Evolutionary conservation across 495 filamentous ascomycete genomes (phyloP).

Genomic region (Daldinia childiae): DNA sequence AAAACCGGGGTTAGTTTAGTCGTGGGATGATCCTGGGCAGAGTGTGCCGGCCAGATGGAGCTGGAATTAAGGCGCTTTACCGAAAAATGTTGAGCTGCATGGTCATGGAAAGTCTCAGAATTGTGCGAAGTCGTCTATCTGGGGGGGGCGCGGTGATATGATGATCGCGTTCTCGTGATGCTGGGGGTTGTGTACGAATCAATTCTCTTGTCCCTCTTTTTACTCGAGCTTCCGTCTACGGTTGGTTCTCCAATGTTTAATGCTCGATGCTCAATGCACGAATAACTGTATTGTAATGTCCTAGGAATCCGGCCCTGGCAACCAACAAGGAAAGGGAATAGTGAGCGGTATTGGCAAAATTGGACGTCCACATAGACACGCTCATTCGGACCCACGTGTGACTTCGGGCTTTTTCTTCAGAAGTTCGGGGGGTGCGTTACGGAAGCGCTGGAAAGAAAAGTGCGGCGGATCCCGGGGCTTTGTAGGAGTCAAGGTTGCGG

Average conservation of each 20-base stretch:
- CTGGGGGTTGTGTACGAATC: slow-evolving; percentile 22
- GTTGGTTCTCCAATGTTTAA: slow-evolving; percentile 16
- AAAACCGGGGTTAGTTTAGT: slow-evolving; percentile 38
- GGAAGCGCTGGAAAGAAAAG: slow-evolving; percentile 34
- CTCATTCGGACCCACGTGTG: slow-evolving; percentile 41
- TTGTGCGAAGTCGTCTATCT: slow-evolving; percentile 27
- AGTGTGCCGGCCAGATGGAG: slow-evolving; percentile 46
- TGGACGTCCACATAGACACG: slow-evolving; percentile 30
- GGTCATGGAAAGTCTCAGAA: slow-evolving; percentile 39
- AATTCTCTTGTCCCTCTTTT: slow-evolving; percentile 12
- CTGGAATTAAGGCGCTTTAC: slow-evolving; percentile 48
- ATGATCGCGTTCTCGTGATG: slow-evolving; percentile 34
- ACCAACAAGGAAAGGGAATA: slow-evolving; percentile 35
- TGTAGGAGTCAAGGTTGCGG: slow-evolving; percentile 29
- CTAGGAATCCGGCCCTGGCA: slow-evolving; percentile 35
- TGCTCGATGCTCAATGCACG: slow-evolving; percentile 21
- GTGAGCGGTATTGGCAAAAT: slow-evolving; percentile 40
- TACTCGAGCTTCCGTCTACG: slow-evolving; percentile 25
- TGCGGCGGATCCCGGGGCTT: slow-evolving; percentile 37
- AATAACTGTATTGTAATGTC: slow-evolving; percentile 27
- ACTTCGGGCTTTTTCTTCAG: slow-evolving; percentile 33
- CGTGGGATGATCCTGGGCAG: slow-evolving; percentile 35
- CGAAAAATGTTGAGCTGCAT: slow-evolving; percentile 49
- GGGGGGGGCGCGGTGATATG: slow-evolving; percentile 12
- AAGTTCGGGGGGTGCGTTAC: slow-evolving; percentile 31